phyloP scores from a whole-genome alignment of 495 filamentous ascomycete genomes.

The Daldinia vernicosa region DNA sequence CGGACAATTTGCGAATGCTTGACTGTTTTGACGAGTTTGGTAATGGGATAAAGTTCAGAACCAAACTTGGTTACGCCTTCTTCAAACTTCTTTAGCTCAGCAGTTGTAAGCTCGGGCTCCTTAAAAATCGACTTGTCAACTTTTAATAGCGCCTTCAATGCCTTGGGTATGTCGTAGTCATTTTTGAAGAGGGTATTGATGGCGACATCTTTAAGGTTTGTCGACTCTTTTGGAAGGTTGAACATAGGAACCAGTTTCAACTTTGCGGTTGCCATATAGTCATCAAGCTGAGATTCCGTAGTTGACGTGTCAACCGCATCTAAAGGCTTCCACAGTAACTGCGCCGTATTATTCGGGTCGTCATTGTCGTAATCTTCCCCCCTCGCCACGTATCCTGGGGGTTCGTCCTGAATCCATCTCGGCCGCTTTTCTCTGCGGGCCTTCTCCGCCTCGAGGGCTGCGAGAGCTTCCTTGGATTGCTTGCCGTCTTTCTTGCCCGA shows the following conservation, averaged over 20 bases:
- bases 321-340: constrained; percentile 69
- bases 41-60: constrained; percentile 85
- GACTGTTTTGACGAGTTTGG: constrained; percentile 84
- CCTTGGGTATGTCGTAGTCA: constrained; percentile 73
- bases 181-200: constrained; percentile 75
- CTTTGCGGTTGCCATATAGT: constrained; percentile 77
- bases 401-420: constrained; percentile 93
- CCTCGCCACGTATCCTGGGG: constrained; percentile 80
- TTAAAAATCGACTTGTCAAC: constrained; percentile 78
- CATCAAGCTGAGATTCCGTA: constrained; percentile 62
- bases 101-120: constrained; percentile 80
- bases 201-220: constrained; percentile 90
- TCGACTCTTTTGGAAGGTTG: constrained; percentile 73
- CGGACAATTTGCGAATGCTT: constrained; percentile 81
- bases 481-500: constrained; percentile 70
- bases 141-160: constrained; percentile 75
- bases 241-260: constrained; percentile 64
- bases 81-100: constrained; percentile 89
- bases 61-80: constrained; percentile 91
- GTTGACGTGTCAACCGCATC: constrained; percentile 59
- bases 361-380: constrained; percentile 74
- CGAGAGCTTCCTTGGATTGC: constrained; percentile 77
- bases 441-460: constrained; percentile 82
- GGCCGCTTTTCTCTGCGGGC: constrained; percentile 80
- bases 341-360: constrained; percentile 58